Evolutionary conservation across 192 early-diverging fungal species (phyloP).

Genomic region (Backusella tarrabulga): DNA sequence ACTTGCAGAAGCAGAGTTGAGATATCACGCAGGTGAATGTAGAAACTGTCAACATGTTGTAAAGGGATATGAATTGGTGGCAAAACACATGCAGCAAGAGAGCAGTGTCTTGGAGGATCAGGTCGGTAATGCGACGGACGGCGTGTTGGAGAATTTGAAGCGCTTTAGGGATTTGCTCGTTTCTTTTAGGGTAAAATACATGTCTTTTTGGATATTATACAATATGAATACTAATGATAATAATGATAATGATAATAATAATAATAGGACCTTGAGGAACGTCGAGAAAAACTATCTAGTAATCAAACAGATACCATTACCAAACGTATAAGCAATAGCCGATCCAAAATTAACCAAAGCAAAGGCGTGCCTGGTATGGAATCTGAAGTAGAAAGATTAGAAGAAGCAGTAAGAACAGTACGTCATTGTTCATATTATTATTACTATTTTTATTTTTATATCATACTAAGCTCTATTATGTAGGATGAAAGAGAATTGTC

Average conservation of each 20-base stretch:
- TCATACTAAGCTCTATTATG: neutral
- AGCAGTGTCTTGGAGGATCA: conserved; percentile 41
- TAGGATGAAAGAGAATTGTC: conserved; percentile 53
- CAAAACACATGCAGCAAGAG: conserved; percentile 45
- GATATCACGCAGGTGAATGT: conserved; percentile 60
- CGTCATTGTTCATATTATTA: neutral
- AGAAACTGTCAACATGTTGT: conserved; percentile 51
- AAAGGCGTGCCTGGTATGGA: conserved; percentile 42
- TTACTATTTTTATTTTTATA: neutral
- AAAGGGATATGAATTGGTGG: conserved; percentile 49
- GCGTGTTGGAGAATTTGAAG: conserved; percentile 61
- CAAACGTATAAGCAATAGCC: conserved; percentile 51
- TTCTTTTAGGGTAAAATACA: conserved; percentile 46
- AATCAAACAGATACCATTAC: conserved; percentile 51
- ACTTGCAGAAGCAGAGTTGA: conserved; percentile 51
- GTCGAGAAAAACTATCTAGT: conserved; percentile 45
- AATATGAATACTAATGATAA: too few species aligned
- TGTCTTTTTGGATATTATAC: neutral
- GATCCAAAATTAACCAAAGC: conserved; percentile 47
- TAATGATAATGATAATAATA: too few species aligned
- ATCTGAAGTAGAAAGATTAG: conserved; percentile 38
- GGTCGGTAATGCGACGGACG: conserved; percentile 36
- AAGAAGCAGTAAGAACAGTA: conserved; percentile 38
- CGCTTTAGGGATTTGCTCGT: conserved; percentile 63
- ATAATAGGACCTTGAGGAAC: conserved; percentile 42